These are phyloP conservation scores for Coemansia sp. DNA, from an alignment of 192 early-diverging fungal genomes.

Conservation along the genomic window DNA sequence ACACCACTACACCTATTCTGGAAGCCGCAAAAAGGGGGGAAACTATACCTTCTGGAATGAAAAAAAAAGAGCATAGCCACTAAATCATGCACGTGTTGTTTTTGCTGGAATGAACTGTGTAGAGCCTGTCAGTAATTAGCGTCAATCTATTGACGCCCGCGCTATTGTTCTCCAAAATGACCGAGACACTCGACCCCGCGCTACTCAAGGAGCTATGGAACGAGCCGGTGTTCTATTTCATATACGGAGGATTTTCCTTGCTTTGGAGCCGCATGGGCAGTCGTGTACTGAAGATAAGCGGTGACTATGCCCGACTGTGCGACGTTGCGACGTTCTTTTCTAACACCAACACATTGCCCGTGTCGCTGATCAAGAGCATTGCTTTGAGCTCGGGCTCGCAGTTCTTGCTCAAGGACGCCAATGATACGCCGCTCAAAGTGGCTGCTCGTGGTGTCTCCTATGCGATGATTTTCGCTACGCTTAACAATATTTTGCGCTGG, in stretches of 20 bases:
- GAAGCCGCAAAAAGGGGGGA: background rate
- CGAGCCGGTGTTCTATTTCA: slow-evolving; percentile 63
- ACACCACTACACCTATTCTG: background rate
- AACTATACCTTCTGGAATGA: background rate
- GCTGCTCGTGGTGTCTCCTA: slow-evolving; percentile 73
- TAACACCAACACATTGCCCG: slow-evolving; percentile 76
- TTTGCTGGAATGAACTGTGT: slow-evolving; percentile 16
- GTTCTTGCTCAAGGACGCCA: slow-evolving; percentile 51
- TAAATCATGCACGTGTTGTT: slow-evolving; percentile 6
- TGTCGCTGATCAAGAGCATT: slow-evolving; percentile 70
- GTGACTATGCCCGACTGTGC: slow-evolving; percentile 65
- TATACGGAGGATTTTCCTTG: slow-evolving; percentile 54
- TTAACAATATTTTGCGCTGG: slow-evolving; percentile 80
- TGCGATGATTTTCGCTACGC: slow-evolving; percentile 78
- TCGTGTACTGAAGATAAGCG: slow-evolving; percentile 44
- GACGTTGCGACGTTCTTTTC: slow-evolving; percentile 69
- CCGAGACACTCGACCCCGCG: slow-evolving; percentile 65
- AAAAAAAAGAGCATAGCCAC: background rate
- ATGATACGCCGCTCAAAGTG: slow-evolving; percentile 55
- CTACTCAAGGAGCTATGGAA: slow-evolving; percentile 75
- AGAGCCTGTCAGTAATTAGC: slow-evolving; percentile 64
- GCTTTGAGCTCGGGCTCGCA: slow-evolving; percentile 52
- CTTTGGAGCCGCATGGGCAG: slow-evolving; percentile 50
- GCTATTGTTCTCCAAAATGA: slow-evolving; percentile 76
- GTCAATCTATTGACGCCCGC: slow-evolving; percentile 77